Percentiles rank a stretch among this genome's conserved stretches.
These are phyloP conservation scores for Pythium grandisporangium DNA, from an alignment of 352 stramenopile species.

Conservation along the genomic window DNA sequence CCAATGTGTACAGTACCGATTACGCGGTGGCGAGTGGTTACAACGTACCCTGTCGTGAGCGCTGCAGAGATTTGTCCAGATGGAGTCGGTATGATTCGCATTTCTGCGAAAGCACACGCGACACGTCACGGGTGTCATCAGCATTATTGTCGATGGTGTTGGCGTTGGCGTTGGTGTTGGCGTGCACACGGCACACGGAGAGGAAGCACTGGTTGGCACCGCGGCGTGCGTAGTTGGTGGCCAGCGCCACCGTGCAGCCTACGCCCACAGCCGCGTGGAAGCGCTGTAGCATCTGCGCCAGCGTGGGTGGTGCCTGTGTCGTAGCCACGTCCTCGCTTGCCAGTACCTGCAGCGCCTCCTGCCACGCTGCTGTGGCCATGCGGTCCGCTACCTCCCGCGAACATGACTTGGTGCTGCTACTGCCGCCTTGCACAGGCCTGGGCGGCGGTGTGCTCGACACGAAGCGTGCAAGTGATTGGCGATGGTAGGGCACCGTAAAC, in stretches of 20 bases:
- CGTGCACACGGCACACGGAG: conserved; percentile 31
- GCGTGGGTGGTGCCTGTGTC: conserved; percentile 2
- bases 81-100: conserved; percentile 53
- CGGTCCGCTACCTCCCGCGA: conserved; percentile 44
- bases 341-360: conserved; percentile 27
- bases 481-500: conserved; percentile 59
- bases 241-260: conserved; percentile 61
- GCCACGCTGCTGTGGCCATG: conserved; percentile 55
- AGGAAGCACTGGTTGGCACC: conserved; percentile 63
- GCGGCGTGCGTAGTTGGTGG: conserved; percentile 48
- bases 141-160: too few relatives aligned
- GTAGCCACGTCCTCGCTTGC: conserved; percentile 12
- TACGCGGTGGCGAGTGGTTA: too few relatives aligned
- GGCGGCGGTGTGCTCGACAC: conserved; percentile 11
- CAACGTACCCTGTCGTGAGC: conserved; percentile 23
- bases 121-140: too few relatives aligned
- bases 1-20: too few relatives aligned
- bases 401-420: conserved; percentile 44
- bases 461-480: conserved; percentile 43
- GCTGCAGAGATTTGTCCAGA: conserved; percentile 50
- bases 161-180: too few relatives aligned
- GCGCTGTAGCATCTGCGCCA: conserved; percentile 18
- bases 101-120: conserved; percentile 10
- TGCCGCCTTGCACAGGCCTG: too few relatives aligned
- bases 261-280: conserved; percentile 43